Evolutionary conservation across 1,284 basidiomycete species (phyloP), one percentile per base, ranked within the genome.

Genomic region (Ceratorhiza oryzae-sativae): DNA sequence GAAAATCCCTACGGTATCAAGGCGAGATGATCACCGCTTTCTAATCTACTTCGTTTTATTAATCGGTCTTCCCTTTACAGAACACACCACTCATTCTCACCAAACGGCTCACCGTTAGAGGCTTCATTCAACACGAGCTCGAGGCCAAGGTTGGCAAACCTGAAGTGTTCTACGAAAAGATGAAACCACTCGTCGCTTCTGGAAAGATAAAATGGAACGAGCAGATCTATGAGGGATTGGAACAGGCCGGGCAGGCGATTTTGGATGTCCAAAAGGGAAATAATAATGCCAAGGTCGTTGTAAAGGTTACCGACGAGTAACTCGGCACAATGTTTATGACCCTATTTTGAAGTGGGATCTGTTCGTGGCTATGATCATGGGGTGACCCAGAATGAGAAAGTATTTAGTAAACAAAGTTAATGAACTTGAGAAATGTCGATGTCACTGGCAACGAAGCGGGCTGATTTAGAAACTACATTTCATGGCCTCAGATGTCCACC

Each of bases 171-270:
- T 86, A 87, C 77, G 79, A 79, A 8, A 83, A 85, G 55, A 79
- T 92, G 46, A 83, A 85, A 0, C 78, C 80, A 36, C 83, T 84
- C 74, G 78, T 90, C 55, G 83, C 83, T 3, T 81, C 83, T 36
- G 90, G 90, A 12, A 83, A 87, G 78, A 77, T 92, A 74, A 86
- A 88, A 78, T 85, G 86, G 76, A 80, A 81, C 12, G 89, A 90
- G 76, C 83, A 88, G 45, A 74, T 87, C 0, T 82, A 79, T 25
- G 79, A 83, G 0, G 86, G 87, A 0, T 77, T 91, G 71, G 85
- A 87, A 13, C 80, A 81, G 32, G 84, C 84, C 3, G 42, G 48
- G 8, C 4, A 61, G 18, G 42, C 68, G 30, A 48, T 68, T 53
- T 46, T 39, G 45, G 61, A 67, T 59, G 63, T 72, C 71, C 53